phyloP scores from a whole-genome alignment of 106 monocot species.

The Dioscorea dumetorum region DNA sequence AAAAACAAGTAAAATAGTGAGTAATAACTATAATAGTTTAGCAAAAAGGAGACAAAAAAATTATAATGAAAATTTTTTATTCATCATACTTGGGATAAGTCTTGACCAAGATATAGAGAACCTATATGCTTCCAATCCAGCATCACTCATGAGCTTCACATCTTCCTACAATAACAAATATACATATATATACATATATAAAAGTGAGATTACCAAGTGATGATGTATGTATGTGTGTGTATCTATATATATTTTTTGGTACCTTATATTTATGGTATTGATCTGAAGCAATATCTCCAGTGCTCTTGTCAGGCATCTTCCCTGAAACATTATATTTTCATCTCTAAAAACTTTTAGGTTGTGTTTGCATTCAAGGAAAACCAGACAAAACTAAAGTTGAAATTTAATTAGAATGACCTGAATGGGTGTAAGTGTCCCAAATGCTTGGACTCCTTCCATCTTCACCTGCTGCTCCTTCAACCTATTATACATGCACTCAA shows the following conservation, averaged over 20 bases:
- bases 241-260: no score
- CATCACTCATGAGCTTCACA: conserved; percentile 55
- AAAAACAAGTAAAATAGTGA: no score
- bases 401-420: conserved; percentile 2
- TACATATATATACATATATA: no score
- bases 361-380: background rate
- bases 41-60: background rate
- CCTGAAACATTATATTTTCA: background rate
- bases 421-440: conserved; percentile 37
- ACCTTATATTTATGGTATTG: conserved; percentile 87
- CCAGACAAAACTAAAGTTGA: background rate
- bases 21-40: no score
- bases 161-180: conserved; percentile 42
- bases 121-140: conserved; percentile 53
- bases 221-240: no score
- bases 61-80: background rate
- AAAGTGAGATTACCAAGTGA: no score
- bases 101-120: conserved; percentile 81
- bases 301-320: conserved; percentile 23
- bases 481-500: conserved; percentile 6
- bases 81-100: conserved; percentile 52
- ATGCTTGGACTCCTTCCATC: conserved; percentile 45
- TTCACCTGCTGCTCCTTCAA: conserved; percentile 37
- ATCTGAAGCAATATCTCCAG: conserved; percentile 51
- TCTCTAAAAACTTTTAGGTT: background rate